These are phyloP conservation scores for Zymoseptoria pseudotritici DNA, from an alignment of 2,329 filamentous ascomycete genomes.

Conservation along the genomic window DNA sequence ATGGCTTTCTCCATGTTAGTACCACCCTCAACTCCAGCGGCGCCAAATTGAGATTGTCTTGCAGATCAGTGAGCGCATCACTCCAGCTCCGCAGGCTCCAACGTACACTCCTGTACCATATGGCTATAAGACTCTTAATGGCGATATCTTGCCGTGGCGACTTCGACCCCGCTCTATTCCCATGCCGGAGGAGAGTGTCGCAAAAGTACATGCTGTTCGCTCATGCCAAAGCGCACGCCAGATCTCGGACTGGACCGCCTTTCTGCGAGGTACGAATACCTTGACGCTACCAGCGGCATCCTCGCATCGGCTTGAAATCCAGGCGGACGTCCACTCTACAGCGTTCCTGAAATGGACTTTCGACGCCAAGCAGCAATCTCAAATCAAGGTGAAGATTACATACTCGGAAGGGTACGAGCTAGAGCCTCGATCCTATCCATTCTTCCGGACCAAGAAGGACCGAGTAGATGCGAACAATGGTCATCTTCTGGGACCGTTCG, in stretches of 20 bases:
- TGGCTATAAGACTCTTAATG: slow-evolving; percentile 31
- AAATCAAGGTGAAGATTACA: slow-evolving; percentile 16
- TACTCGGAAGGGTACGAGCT: slow-evolving; percentile 33
- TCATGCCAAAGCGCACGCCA: not conserved
- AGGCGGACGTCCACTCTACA: not conserved
- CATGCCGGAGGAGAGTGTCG: slow-evolving; percentile 25
- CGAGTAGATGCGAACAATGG: slow-evolving; percentile 28
- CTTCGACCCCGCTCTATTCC: slow-evolving; percentile 34
- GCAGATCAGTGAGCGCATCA: not conserved
- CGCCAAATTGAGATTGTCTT: not conserved
- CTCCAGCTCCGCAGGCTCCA: not conserved
- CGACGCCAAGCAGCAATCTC: not conserved
- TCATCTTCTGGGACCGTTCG: slow-evolving; percentile 33
- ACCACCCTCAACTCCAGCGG: no score
- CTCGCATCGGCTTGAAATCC: not conserved
- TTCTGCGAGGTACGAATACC: not conserved
- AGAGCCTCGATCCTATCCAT: slow-evolving; percentile 33
- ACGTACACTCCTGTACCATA: slow-evolving; percentile 20
- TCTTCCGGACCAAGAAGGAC: slow-evolving; percentile 34
- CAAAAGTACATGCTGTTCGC: not conserved
- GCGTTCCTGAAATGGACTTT: not conserved
- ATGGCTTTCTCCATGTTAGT: slow-evolving; percentile 37
- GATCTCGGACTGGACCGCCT: not conserved
- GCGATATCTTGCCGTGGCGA: slow-evolving; percentile 36
- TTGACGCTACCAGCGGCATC: not conserved